These are phyloP conservation scores for Geoglossum glabrum DNA, from an alignment of 495 filamentous ascomycete genomes.

Conservation along the genomic window DNA sequence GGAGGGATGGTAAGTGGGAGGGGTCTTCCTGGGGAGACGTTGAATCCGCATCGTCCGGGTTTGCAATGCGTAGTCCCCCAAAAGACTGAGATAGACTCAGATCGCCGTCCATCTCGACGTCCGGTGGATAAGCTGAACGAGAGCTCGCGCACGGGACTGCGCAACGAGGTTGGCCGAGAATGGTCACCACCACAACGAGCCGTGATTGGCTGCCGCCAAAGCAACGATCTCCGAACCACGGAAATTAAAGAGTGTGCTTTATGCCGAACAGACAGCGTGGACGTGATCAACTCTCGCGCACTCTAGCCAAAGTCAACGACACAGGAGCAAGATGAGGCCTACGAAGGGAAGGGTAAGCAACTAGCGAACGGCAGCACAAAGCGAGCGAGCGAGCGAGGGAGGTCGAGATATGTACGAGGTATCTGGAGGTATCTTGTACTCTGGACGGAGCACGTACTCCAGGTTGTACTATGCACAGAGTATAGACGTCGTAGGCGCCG, in stretches of 20 bases:
- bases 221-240: neutral
- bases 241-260: neutral
- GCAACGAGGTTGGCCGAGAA: neutral
- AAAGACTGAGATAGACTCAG: slow-evolving; percentile 81
- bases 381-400: neutral
- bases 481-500: neutral
- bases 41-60: slow-evolving; percentile 69
- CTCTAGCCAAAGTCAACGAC: neutral
- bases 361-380: neutral
- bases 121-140: neutral
- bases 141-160: neutral
- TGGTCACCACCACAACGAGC: neutral
- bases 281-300: neutral
- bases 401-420: too few species aligned
- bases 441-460: too few species aligned
- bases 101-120: slow-evolving; percentile 58
- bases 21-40: slow-evolving; percentile 28
- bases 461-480: too few species aligned
- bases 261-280: neutral
- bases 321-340: neutral
- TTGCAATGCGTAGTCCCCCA: slow-evolving; percentile 90
- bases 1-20: slow-evolving; percentile 9
- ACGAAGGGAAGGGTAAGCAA: neutral
- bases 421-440: too few species aligned
- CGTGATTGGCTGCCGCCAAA: neutral